Evolutionary conservation across 805 yeast genomes (phyloP), one percentile per base, ranked within the genome.

Genomic region (Barnettozyma pratensis): DNA sequence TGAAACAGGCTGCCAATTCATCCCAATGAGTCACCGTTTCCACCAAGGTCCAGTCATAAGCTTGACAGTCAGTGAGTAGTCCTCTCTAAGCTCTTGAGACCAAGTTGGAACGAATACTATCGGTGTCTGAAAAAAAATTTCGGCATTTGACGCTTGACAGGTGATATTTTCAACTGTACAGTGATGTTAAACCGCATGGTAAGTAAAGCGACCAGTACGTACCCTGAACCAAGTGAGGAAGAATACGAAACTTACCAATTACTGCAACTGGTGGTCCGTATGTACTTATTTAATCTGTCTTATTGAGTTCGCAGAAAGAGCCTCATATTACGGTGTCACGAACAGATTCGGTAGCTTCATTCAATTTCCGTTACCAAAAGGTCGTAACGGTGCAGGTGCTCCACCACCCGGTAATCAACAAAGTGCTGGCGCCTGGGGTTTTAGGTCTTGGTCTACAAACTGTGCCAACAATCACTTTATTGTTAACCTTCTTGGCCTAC

Each of bases 401-500:
- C 54, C 58, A 8, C 55, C 54, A 37, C 28, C 28, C 2, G 48
- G 47, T 10, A 41, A 52, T 26, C 59, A 56, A 40, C 29, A 59
- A 14, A 54, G 50, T 38, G 54, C 59, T 19, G 85, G 88, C 63
- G 79, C 82, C n/a, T 19, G 85, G 88, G 62, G 79, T 81, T n/a
- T 72, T 86, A 53, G 74, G 75, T 43, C 71, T 83, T 57, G 80
- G 83, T 46, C 70, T 76, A 51, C 72, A 72, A 49, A 77, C 81
- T 56, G 87, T 92, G 32, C 80, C 87, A 30, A 90, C 85, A 35
- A 72, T 86, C 51, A 78, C 86, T 12, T 81, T 84, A 62, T 80
- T 84, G 58, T 81, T 85, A 73, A 88, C 83, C 60, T 86, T 86
- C 63, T 83, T 89, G 85, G 83, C 90, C 62, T 86, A 85, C 64